Percentiles rank a stretch among this genome's conserved stretches.
Evolutionary conservation across 2,329 filamentous ascomycete species (phyloP).

Genomic region (Colletotrichum sp.): DNA sequence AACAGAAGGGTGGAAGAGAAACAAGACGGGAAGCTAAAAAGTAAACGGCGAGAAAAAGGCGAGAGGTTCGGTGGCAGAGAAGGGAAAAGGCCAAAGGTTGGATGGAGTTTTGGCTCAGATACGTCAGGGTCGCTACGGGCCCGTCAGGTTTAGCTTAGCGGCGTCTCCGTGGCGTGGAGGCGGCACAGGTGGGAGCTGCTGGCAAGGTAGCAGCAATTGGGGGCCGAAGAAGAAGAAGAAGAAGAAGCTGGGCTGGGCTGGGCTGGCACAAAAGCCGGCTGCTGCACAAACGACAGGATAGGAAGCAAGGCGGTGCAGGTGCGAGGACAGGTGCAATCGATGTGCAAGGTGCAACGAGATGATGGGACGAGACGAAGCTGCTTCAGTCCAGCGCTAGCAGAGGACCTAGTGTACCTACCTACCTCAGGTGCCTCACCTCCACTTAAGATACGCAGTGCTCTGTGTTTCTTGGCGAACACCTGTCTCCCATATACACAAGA

Average conservation of each 20-base stretch:
- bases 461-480: not conserved
- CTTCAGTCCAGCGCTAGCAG: not conserved
- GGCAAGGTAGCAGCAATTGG: not conserved
- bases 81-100: conserved; percentile 6
- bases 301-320: not conserved
- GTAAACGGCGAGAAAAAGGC: conserved; percentile 6
- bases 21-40: conserved; percentile 20
- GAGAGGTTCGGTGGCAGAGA: conserved; percentile 11
- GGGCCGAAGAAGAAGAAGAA: not conserved
- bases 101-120: conserved; percentile 12
- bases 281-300: not conserved
- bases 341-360: not conserved
- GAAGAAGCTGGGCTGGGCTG: not conserved
- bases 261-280: not conserved
- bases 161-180: conserved; percentile 1
- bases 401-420: not conserved
- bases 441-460: not conserved
- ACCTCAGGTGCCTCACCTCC: not conserved
- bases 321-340: not conserved
- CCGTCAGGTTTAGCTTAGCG: conserved; percentile 1
- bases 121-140: conserved; percentile 1
- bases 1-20: not conserved
- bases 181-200: not conserved
- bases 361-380: not conserved
- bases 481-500: not conserved